A percentile compares a stretch with the other conserved stretches of the same genome.
These are phyloP conservation scores for Globisporangium heterothallicum DNA, from an alignment of 352 stramenopile genomes.

Conservation along the genomic window DNA sequence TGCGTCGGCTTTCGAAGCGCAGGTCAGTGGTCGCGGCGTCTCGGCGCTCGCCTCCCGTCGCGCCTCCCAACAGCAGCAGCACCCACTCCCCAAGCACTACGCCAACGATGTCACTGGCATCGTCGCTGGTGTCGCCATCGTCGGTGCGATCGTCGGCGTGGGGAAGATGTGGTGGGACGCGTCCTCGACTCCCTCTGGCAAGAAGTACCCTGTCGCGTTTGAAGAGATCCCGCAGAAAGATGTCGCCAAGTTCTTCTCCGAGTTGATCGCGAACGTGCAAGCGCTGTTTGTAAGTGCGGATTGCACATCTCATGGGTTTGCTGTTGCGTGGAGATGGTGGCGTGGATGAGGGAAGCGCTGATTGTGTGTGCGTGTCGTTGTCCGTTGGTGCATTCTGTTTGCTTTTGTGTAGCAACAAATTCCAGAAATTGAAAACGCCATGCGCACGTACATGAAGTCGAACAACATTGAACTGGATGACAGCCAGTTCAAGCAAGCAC, in stretches of 20 bases:
- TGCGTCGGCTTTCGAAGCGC: neutral
- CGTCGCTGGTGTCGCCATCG: conserved; percentile 60
- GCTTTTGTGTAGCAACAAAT: conserved; percentile 41
- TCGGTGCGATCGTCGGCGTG: conserved; percentile 60
- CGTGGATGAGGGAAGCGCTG: neutral
- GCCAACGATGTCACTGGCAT: conserved; percentile 55
- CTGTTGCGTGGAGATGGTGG: neutral
- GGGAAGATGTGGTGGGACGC: conserved; percentile 87
- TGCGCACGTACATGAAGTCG: conserved; percentile 61
- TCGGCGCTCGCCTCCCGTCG: neutral
- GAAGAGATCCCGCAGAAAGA: conserved; percentile 62
- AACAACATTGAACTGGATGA: conserved; percentile 65
- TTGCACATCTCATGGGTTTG: too few species aligned
- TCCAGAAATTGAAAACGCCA: conserved; percentile 54
- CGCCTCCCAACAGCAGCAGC: neutral
- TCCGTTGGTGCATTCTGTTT: neutral
- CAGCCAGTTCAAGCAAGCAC: conserved; percentile 66
- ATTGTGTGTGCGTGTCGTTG: conserved; percentile 1
- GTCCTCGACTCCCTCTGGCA: conserved; percentile 28
- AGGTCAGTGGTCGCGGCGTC: neutral
- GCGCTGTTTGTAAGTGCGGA: conserved; percentile 62
- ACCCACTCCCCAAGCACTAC: conserved; percentile 20
- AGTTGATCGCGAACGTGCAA: conserved; percentile 56
- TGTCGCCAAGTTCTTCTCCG: conserved; percentile 62
- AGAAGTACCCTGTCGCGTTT: conserved; percentile 13